phyloP scores from a whole-genome alignment of 2,329 filamentous ascomycete genomes.

The Penicillium hordei region DNA sequence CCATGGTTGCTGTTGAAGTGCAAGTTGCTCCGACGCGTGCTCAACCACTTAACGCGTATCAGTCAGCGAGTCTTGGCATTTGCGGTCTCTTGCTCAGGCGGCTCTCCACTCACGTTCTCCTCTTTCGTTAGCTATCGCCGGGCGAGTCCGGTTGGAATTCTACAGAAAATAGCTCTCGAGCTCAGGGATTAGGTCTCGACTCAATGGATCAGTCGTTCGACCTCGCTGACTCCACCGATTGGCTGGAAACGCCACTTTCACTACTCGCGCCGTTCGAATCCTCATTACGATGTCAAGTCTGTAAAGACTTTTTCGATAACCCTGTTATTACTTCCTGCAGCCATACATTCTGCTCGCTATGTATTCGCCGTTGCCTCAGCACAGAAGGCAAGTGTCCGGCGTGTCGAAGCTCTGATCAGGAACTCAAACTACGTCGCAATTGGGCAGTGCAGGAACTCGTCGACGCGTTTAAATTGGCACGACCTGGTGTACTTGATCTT shows the following conservation, averaged over 20 bases:
- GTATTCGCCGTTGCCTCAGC: slow-evolving; percentile 82
- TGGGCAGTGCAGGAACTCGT: slow-evolving; percentile 83
- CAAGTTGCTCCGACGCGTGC: slow-evolving; percentile 32
- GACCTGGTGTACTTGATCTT: slow-evolving; percentile 63
- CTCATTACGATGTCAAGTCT: slow-evolving; percentile 89
- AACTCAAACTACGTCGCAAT: slow-evolving; percentile 80
- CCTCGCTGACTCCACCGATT: slow-evolving; percentile 49
- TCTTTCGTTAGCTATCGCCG: slow-evolving; percentile 1
- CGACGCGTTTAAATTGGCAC: slow-evolving; percentile 68
- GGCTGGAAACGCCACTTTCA: slow-evolving; percentile 49
- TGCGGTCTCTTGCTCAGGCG: slow-evolving; percentile 3
- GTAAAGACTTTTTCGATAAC: slow-evolving; percentile 94
- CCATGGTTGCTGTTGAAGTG: slow-evolving; percentile 39
- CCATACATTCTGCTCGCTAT: slow-evolving; percentile 95
- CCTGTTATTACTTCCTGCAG: slow-evolving; percentile 93
- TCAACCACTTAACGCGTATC: slow-evolving; percentile 46
- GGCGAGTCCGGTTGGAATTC: not conserved
- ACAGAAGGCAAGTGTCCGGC: slow-evolving; percentile 84
- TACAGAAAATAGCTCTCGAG: not conserved
- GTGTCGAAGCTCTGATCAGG: slow-evolving; percentile 76
- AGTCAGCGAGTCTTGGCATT: slow-evolving; percentile 43
- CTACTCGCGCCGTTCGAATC: slow-evolving; percentile 64
- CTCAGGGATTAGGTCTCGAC: not conserved
- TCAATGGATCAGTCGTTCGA: slow-evolving; percentile 41
- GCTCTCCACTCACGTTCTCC: slow-evolving; percentile 14